Evolutionary conservation across 129 eudicot genomes (phyloP).

Genomic region (Tanacetum coccineum): DNA sequence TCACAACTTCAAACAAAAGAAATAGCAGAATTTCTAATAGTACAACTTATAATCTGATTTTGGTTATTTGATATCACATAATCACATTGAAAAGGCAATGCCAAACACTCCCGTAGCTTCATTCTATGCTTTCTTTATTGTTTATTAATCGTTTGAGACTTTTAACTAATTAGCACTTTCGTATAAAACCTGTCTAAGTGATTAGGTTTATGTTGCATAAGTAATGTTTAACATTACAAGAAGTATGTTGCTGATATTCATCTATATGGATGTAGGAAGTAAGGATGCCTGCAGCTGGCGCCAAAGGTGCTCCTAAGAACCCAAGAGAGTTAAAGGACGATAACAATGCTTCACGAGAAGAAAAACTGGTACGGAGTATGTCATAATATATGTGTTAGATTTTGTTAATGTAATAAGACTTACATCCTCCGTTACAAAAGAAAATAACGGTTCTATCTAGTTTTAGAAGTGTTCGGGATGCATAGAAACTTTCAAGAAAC

Average conservation of each 20-base stretch:
- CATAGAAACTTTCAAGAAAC: constrained; percentile 8
- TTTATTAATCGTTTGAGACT: constrained; percentile 4
- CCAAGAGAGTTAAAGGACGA: constrained; percentile 89
- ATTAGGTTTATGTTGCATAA: neutral
- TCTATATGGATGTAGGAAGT: constrained; percentile 71
- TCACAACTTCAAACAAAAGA: no score
- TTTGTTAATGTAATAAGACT: neutral
- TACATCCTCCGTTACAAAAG: neutral
- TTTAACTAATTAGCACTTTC: neutral
- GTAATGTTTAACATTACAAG: neutral
- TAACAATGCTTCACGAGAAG: constrained; percentile 80
- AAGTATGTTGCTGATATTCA: constrained; percentile 21
- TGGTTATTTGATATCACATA: no score
- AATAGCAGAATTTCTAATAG: no score
- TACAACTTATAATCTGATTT: no score
- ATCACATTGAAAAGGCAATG: no score
- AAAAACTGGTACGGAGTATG: constrained; percentile 84
- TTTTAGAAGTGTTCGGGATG: neutral
- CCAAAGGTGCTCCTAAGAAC: constrained; percentile 79
- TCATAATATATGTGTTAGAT: neutral
- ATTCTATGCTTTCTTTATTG: constrained; percentile 3
- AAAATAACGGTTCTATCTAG: neutral
- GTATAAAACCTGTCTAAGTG: neutral
- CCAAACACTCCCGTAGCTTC: neutral
- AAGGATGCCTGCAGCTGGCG: constrained; percentile 98